A percentile compares a stretch with the other conserved stretches of the same genome.
phyloP scores from a whole-genome alignment of 1,284 basidiomycete species.

The Ganoderma boninense region DNA sequence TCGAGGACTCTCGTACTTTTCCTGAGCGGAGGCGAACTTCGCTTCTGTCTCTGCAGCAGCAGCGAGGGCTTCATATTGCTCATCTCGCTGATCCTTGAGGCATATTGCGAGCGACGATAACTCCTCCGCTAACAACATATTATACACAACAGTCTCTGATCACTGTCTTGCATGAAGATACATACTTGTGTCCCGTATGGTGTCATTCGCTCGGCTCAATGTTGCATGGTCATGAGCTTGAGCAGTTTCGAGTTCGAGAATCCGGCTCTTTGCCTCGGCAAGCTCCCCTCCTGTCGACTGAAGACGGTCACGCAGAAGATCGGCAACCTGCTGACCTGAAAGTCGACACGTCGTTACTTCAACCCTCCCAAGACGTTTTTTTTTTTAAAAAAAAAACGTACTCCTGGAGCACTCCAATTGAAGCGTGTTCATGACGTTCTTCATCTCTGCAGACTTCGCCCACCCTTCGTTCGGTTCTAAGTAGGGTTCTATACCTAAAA shows the following conservation, averaged over 20 bases:
- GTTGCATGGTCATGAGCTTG: slow-evolving; percentile 38
- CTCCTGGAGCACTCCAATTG: slow-evolving; percentile 41
- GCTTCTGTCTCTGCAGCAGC: slow-evolving; percentile 33
- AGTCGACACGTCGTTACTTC: background rate
- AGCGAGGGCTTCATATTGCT: slow-evolving; percentile 30
- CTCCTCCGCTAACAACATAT: slow-evolving; percentile 29
- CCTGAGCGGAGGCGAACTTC: slow-evolving; percentile 30
- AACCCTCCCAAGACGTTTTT: background rate
- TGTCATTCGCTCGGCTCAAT: slow-evolving; percentile 32
- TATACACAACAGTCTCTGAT: background rate
- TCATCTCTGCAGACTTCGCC: slow-evolving; percentile 34
- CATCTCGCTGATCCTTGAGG: slow-evolving; percentile 32
- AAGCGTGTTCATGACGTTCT: slow-evolving; percentile 37
- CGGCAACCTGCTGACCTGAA: slow-evolving; percentile 45
- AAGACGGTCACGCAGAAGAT: slow-evolving; percentile 46
- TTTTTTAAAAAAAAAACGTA: slow-evolving; percentile 19
- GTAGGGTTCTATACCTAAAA: slow-evolving; percentile 39
- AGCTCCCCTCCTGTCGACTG: slow-evolving; percentile 44
- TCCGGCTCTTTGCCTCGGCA: slow-evolving; percentile 42
- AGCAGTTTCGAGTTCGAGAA: slow-evolving; percentile 38
- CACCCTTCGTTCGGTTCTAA: slow-evolving; percentile 39
- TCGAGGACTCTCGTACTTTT: slow-evolving; percentile 32
- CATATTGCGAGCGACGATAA: slow-evolving; percentile 26
- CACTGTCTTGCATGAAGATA: background rate
- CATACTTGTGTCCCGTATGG: slow-evolving; percentile 36